Evolutionary conservation across 2,329 filamentous ascomycete genomes (phyloP).

Genomic region (Myriangium duriaei): DNA sequence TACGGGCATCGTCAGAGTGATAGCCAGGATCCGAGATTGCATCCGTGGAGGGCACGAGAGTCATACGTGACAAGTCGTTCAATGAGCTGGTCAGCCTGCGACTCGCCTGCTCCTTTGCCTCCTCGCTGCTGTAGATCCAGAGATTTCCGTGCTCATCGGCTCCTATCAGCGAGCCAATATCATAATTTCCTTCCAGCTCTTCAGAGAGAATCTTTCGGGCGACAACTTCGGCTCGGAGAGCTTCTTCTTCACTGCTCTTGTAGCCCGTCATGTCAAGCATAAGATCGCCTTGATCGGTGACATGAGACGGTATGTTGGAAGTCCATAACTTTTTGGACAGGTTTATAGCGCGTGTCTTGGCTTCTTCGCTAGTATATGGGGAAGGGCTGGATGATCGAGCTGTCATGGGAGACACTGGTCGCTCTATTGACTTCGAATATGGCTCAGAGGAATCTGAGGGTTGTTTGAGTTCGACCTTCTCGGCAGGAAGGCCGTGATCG

Average conservation of each 20-base stretch:
- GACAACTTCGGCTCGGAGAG: slow-evolving; percentile 81
- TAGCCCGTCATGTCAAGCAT: slow-evolving; percentile 98
- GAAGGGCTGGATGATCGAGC: slow-evolving; percentile 62
- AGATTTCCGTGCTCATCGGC: slow-evolving; percentile 92
- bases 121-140: slow-evolving; percentile 99
- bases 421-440: slow-evolving; percentile 1
- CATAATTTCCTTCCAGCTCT: slow-evolving; percentile 87
- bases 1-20: slow-evolving; percentile 69
- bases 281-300: slow-evolving; percentile 86
- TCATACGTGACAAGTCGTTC: slow-evolving; percentile 29
- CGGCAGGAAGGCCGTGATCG: slow-evolving; percentile 11
- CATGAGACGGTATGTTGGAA: slow-evolving; percentile 82
- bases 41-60: slow-evolving; percentile 53
- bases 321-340: slow-evolving; percentile 78
- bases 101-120: slow-evolving; percentile 81
- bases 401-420: slow-evolving; percentile 6
- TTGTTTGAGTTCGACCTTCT: slow-evolving; percentile 5
- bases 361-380: slow-evolving; percentile 57
- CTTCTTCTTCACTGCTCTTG: slow-evolving; percentile 87
- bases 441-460: slow-evolving; percentile 1
- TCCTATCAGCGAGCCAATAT: slow-evolving; percentile 88
- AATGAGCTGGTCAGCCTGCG: slow-evolving; percentile 35
- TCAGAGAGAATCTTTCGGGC: slow-evolving; percentile 86
- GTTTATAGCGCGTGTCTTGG: slow-evolving; percentile 68
- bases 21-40: slow-evolving; percentile 88